phyloP scores from a whole-genome alignment of 2,329 filamentous ascomycete genomes.

The Rhexocercosporidium sp. region DNA sequence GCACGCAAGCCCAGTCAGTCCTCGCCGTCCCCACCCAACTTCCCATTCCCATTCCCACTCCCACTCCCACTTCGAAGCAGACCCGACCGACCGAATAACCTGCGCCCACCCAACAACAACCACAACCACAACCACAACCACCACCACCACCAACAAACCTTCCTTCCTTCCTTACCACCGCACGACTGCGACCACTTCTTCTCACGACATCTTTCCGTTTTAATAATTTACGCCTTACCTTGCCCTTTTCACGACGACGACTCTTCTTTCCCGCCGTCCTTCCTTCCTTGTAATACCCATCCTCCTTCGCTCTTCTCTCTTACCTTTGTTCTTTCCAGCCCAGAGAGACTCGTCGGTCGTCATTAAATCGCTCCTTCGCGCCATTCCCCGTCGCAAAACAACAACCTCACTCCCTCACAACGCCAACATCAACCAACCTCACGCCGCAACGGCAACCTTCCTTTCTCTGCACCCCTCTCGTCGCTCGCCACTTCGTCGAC shows the following conservation, averaged over 20 bases:
- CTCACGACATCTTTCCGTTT: background rate
- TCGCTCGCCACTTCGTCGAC: constrained; percentile 25
- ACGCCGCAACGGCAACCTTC: constrained; percentile 34
- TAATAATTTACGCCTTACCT: background rate
- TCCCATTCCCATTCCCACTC: background rate
- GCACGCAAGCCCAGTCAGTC: background rate
- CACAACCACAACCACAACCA: too few species aligned
- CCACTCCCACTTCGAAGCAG: background rate
- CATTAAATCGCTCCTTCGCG: constrained; percentile 9
- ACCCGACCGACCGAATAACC: background rate
- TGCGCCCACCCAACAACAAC: background rate
- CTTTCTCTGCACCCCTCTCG: constrained; percentile 33
- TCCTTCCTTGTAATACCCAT: constrained; percentile 5
- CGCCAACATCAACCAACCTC: constrained; percentile 13
- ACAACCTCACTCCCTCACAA: background rate
- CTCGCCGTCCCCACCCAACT: background rate
- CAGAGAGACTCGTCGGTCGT: constrained; percentile 11
- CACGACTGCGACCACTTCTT: constrained; percentile 4
- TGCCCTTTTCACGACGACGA: background rate
- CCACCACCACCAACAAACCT: background rate
- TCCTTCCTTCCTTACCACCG: background rate
- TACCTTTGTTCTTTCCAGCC: background rate
- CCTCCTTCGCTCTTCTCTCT: background rate
- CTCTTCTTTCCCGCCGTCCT: background rate
- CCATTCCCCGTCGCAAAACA: constrained; percentile 14